Percentiles rank a stretch among this genome's conserved stretches.
Evolutionary conservation across 140 eudicot species (phyloP).

Genomic region (Artemisia princeps): DNA sequence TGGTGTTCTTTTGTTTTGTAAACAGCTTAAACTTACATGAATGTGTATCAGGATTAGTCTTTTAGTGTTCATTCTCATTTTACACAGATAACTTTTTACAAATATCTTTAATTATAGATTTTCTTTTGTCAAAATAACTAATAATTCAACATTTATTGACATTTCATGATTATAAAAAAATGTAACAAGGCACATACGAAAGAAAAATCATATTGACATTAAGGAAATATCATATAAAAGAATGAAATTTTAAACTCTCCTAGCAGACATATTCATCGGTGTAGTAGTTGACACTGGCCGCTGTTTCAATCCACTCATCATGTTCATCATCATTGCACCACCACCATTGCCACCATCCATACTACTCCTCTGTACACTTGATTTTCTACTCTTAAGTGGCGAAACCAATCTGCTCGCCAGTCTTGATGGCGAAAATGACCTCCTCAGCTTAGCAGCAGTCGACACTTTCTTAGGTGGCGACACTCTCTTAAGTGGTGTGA

Average conservation of each 20-base stretch:
- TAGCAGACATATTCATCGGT: slow-evolving; percentile 33
- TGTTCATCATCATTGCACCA: slow-evolving; percentile 35
- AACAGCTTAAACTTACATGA: too few species aligned
- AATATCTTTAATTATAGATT: too few species aligned
- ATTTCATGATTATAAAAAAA: slow-evolving; percentile 7
- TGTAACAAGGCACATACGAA: background rate
- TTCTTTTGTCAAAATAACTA: too few species aligned
- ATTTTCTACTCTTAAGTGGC: slow-evolving; percentile 59
- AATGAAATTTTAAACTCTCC: slow-evolving; percentile 32
- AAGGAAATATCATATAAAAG: slow-evolving; percentile 26
- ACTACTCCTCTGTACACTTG: slow-evolving; percentile 34
- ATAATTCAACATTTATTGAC: background rate
- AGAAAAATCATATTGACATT: slow-evolving; percentile 32
- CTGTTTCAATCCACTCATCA: slow-evolving; percentile 86
- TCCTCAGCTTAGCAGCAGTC: slow-evolving; percentile 45
- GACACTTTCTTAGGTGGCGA: slow-evolving; percentile 40
- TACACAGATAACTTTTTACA: too few species aligned
- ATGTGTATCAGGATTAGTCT: too few species aligned
- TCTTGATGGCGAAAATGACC: slow-evolving; percentile 73
- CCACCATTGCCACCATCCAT: slow-evolving; percentile 29
- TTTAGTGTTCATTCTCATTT: too few species aligned
- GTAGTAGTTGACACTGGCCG: slow-evolving; percentile 39
- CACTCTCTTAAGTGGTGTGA: slow-evolving; percentile 10
- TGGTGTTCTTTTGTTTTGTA: too few species aligned
- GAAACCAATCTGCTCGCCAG: slow-evolving; percentile 56